Conservation (phyloP, 805 yeast genomes). For the Starmera dryadoides region DNA sequence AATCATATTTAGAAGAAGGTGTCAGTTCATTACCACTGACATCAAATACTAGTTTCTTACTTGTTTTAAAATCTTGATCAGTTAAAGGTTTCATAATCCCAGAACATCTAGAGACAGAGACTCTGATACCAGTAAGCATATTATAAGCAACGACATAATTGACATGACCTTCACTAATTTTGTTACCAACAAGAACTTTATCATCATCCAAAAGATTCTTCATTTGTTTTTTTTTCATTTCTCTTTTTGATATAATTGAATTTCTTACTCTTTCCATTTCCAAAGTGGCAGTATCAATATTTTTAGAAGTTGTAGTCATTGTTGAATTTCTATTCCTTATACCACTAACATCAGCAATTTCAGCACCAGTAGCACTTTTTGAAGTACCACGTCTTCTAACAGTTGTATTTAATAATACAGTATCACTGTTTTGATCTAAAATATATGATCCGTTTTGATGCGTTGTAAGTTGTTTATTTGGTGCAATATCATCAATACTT, state of each 20-base stretch:
- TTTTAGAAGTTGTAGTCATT: conserved; percentile 17
- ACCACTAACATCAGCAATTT: neutral
- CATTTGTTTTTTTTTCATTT: conserved; percentile 31
- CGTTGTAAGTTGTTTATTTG: neutral
- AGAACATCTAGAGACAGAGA: conserved; percentile 88
- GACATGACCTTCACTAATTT: conserved; percentile 87
- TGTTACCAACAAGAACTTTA: conserved; percentile 65
- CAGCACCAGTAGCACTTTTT: conserved; percentile 4
- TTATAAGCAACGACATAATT: conserved; percentile 93
- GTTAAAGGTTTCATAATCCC: conserved; percentile 71
- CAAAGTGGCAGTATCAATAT: conserved; percentile 29
- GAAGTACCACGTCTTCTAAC: conserved; percentile 14
- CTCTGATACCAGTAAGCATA: conserved; percentile 95
- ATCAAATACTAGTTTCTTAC: conserved; percentile 81
- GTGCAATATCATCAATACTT: neutral
- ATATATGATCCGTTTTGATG: conserved; percentile 25
- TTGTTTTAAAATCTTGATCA: conserved; percentile 61
- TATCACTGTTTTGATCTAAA: conserved; percentile 25
- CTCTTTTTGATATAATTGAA: conserved; percentile 37
- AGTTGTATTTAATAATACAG: conserved; percentile 25
- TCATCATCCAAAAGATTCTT: conserved; percentile 36
- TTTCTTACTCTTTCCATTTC: conserved; percentile 47
- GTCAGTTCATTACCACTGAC: conserved; percentile 81
- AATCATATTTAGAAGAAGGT: conserved; percentile 91
- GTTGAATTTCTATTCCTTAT: conserved; percentile 9